Base-by-base conservation (phyloP, 768 basidiomycete species). In the Tephrocybe sp. region DNA sequence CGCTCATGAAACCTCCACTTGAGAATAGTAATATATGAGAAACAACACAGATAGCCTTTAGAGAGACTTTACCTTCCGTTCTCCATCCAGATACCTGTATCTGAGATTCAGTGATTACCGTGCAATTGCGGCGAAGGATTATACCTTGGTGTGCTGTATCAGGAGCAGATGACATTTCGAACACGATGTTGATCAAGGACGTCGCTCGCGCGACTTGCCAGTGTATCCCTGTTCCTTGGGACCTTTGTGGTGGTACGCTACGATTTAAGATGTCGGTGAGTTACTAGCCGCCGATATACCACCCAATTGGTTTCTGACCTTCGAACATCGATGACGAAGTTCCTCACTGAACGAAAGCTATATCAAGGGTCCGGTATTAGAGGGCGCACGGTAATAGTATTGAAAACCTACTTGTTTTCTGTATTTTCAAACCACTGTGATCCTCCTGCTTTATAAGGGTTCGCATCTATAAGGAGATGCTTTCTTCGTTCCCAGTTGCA, bases 371-470 rank as follows among this genome's bases (percentile, higher is more conserved):
- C 3, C 35, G 11, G 35, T 36, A 36, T 5, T 10, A 13, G 16
- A 40, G 33, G 12, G 7, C 1, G 8, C 26, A 26, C 26, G 7
- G 26, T 26, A 26, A 26, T 26, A 16, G 7, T 1, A 43, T 32
- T 4, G 3, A n/a, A n/a, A n/a, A 62, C 79, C 22, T 49, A 83
- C 83, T 88, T 89, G 61, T 87, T 88, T 64, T 85, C 74, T 60
- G 83, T 80, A 58, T 85, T 83, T 44, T 62, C 58, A 47, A 72
- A 80, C 74, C 79, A 88, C 52, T 89, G 83, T 22, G 77, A 73
- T 22, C 86, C 78, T 8, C 84, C 85, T n/a, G 80, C 74, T 42
- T 85, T 77, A 61, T 89, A 89, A 22, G 87, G 87, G 63, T 89
- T 80, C 11, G 80, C 85, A 63, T 89, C 86, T 85, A 14, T 10